phyloP scores from a whole-genome alignment of 2,329 filamentous ascomycete species.

The Helminthosporium solani region DNA sequence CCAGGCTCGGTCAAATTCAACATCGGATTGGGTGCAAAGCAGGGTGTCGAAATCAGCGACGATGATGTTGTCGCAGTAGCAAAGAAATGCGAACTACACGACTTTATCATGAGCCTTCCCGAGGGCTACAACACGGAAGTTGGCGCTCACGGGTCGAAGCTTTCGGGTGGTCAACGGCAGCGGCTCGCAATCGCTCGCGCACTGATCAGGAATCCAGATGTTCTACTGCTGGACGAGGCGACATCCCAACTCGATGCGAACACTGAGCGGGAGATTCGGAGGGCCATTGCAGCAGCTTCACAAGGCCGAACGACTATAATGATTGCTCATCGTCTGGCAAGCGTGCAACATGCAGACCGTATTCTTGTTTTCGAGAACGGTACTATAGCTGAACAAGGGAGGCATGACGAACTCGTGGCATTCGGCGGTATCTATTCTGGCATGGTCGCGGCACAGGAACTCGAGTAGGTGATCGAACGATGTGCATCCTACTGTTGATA shows the following conservation, averaged over 20 bases:
- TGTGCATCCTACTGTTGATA: too few species aligned
- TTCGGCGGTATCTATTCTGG: conserved; percentile 37
- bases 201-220: conserved; percentile 48
- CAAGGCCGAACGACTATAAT: conserved; percentile 64
- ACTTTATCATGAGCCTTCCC: conserved; percentile 50
- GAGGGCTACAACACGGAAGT: conserved; percentile 51
- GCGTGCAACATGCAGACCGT: conserved; percentile 75
- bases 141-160: conserved; percentile 44
- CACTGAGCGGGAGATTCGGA: conserved; percentile 47
- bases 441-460: conserved; percentile 41
- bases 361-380: conserved; percentile 76
- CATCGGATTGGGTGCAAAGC: conserved; percentile 43
- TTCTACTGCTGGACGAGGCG: conserved; percentile 50
- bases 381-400: conserved; percentile 61
- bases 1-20: conserved; percentile 48
- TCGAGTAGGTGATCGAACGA: conserved; percentile 19
- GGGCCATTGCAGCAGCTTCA: conserved; percentile 44
- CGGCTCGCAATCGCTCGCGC: conserved; percentile 50
- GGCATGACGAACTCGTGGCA: conserved; percentile 58
- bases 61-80: conserved; percentile 40
- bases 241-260: conserved; percentile 51
- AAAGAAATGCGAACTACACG: conserved; percentile 48
- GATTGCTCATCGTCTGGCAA: conserved; percentile 75
- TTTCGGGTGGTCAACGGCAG: conserved; percentile 51
- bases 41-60: conserved; percentile 21